These are phyloP conservation scores for Apiospora koreana DNA, from an alignment of 2,329 filamentous ascomycete genomes.

Conservation along the genomic window DNA sequence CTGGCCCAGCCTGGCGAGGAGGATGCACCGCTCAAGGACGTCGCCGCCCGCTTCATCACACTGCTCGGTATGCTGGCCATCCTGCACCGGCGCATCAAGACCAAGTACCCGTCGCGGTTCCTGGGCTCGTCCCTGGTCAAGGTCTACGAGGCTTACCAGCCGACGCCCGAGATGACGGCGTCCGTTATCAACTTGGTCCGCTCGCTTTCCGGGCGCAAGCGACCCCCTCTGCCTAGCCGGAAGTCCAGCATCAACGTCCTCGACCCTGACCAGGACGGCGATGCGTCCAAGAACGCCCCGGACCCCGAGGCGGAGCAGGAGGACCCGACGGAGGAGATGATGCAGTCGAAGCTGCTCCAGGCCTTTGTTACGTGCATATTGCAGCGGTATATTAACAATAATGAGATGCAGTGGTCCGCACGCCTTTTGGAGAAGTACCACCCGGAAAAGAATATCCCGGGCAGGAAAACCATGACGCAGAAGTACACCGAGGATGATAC, in stretches of 20 bases:
- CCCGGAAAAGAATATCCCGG: conserved; percentile 63
- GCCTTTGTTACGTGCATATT: conserved; percentile 78
- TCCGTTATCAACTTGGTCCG: conserved; percentile 71
- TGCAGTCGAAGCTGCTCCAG: conserved; percentile 68
- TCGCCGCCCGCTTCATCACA: conserved; percentile 60
- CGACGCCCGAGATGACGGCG: conserved; percentile 66
- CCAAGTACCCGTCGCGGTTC: conserved; percentile 77
- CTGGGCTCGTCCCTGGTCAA: conserved; percentile 75
- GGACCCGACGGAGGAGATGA: conserved; percentile 57
- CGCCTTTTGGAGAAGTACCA: conserved; percentile 69
- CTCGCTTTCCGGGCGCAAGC: conserved; percentile 65
- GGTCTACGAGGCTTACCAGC: conserved; percentile 66
- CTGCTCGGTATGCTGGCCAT: conserved; percentile 72
- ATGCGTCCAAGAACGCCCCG: conserved; percentile 56
- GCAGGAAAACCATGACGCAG: conserved; percentile 61
- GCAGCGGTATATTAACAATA: conserved; percentile 69
- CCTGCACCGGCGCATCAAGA: conserved; percentile 73
- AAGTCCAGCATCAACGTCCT: conserved; percentile 59
- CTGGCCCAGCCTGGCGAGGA: conserved; percentile 35
- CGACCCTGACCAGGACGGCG: conserved; percentile 56
- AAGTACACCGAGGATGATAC: conserved; percentile 65
- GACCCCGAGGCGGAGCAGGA: conserved; percentile 61
- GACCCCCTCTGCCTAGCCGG: conserved; percentile 62
- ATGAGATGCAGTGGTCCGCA: conserved; percentile 61
- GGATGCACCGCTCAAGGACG: conserved; percentile 26